Base-by-base conservation (phyloP, 2,329 filamentous ascomycete species). In the Cordyceps javanica region DNA sequence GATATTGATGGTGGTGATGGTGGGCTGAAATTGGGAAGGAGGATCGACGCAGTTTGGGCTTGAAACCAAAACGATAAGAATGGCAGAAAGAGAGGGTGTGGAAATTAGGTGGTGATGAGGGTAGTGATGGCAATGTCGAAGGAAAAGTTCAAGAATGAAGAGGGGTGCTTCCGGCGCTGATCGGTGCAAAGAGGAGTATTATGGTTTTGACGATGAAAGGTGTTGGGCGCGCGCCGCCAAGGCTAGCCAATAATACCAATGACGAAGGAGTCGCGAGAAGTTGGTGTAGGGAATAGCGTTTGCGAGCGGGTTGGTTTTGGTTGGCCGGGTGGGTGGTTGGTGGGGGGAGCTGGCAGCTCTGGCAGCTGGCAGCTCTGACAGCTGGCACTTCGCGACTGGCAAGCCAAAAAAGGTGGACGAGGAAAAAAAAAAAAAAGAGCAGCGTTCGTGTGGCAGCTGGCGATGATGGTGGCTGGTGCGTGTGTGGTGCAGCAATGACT, bases 251-350 rank as follows among this genome's bases (percentile, higher is more conserved):
- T n/a, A n/a, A n/a, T n/a, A 44, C 44, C 53, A 55, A 55, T 55
- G 53, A 48, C 52, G 53, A 48, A 28, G n/a, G n/a, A 41, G 34
- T 49, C 53, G 53, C 53, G 53, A 30, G 10, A 45, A 11, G 30
- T 11, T 38, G 8, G 16, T 39, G 30, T n/a, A n/a, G n/a, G n/a
- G n/a, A n/a, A n/a, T n/a, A n/a, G n/a, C 52, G 42, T 45, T 55
- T 41, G 52, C 39, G 44, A n/a, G n/a, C n/a, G n/a, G n/a, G n/a
- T n/a, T n/a, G n/a, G n/a, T n/a, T n/a, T n/a, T n/a, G 25, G 25
- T n/a, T 36, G 34, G 39, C 26, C 39, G 53, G 16, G 32, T 38
- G 25, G 23, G 10, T 14, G 30, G 19, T 21, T 38, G 16, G 36
- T 16, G 36, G 16, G 36, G 36, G 36, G n/a, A 34, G 46, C 28